Conservation (phyloP, 2,329 filamentous ascomycete genomes). For the Aspergillus fructus region DNA sequence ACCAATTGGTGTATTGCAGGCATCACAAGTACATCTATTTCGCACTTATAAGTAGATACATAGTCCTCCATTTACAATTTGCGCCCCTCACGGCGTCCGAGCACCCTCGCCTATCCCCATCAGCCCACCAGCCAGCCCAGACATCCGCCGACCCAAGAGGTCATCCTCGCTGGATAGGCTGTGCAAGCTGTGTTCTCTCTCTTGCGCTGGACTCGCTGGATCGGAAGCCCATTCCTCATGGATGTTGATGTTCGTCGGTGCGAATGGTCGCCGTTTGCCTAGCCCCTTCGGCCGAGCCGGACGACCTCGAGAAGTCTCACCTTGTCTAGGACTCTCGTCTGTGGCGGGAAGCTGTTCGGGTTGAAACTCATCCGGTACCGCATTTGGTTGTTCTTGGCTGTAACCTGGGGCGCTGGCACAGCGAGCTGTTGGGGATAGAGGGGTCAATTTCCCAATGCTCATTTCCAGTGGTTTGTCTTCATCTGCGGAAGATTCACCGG, state of each 20-base stretch:
- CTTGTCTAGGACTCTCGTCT: not conserved
- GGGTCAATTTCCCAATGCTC: slow-evolving; percentile 52
- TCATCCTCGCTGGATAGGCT: slow-evolving; percentile 59
- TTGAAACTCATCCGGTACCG: not conserved
- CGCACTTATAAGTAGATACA: no score
- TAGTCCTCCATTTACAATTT: not conserved
- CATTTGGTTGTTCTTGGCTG: not conserved
- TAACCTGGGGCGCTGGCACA: not conserved
- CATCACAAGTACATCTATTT: no score
- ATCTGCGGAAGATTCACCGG: slow-evolving; percentile 67
- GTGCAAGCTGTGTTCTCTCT: slow-evolving; percentile 47
- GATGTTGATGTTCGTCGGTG: slow-evolving; percentile 20
- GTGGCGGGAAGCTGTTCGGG: not conserved
- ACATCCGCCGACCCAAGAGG: slow-evolving; percentile 56
- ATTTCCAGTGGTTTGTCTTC: slow-evolving; percentile 84
- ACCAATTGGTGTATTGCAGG: no score
- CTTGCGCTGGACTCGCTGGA: slow-evolving; percentile 20
- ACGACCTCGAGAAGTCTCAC: slow-evolving; percentile 12
- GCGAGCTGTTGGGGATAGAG: slow-evolving; percentile 13
- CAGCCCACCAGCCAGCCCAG: slow-evolving; percentile 53
- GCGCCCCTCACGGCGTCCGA: slow-evolving; percentile 28
- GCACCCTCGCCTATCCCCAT: slow-evolving; percentile 46
- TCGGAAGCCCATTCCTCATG: slow-evolving; percentile 21
- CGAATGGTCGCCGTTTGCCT: slow-evolving; percentile 13
- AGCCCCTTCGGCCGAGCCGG: slow-evolving; percentile 7